These are phyloP conservation scores for Neoscytalidium dimidiatum DNA, from an alignment of 2,329 filamentous ascomycete species.

Conservation along the genomic window DNA sequence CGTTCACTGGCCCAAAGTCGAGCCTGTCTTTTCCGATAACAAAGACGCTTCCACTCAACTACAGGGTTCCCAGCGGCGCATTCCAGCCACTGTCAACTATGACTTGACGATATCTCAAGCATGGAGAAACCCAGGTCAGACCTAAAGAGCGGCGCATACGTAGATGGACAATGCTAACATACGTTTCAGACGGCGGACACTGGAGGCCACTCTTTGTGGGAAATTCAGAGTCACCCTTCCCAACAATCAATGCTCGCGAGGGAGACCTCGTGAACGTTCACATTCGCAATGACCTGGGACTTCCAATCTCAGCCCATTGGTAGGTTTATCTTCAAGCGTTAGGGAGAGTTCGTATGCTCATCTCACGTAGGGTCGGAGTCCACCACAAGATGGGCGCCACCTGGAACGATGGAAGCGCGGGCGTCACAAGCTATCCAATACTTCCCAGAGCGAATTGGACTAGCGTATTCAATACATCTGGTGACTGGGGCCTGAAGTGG, in stretches of 20 bases:
- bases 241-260: slow-evolving; percentile 22
- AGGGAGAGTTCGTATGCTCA: not conserved
- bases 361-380: slow-evolving; percentile 2
- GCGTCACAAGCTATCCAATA: slow-evolving; percentile 23
- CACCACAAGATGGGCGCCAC: slow-evolving; percentile 21
- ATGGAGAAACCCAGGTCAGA: slow-evolving; percentile 22
- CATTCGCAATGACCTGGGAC: slow-evolving; percentile 22
- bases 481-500: slow-evolving; percentile 25
- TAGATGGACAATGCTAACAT: not conserved
- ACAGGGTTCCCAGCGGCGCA: not conserved
- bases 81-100: slow-evolving; percentile 16
- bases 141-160: too few species aligned
- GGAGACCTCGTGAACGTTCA: slow-evolving; percentile 24
- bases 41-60: not conserved
- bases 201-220: slow-evolving; percentile 25
- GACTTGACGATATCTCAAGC: slow-evolving; percentile 22
- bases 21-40: not conserved
- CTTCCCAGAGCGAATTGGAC: slow-evolving; percentile 25
- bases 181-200: slow-evolving; percentile 20
- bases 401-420: slow-evolving; percentile 24
- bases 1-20: not conserved
- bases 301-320: slow-evolving; percentile 22
- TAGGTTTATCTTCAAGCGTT: not conserved
- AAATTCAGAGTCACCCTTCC: slow-evolving; percentile 23
- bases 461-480: slow-evolving; percentile 22